Evolutionary conservation across 768 basidiomycete species (phyloP), one percentile per base, ranked within the genome.

Genomic region (Boletus barrowsii): DNA sequence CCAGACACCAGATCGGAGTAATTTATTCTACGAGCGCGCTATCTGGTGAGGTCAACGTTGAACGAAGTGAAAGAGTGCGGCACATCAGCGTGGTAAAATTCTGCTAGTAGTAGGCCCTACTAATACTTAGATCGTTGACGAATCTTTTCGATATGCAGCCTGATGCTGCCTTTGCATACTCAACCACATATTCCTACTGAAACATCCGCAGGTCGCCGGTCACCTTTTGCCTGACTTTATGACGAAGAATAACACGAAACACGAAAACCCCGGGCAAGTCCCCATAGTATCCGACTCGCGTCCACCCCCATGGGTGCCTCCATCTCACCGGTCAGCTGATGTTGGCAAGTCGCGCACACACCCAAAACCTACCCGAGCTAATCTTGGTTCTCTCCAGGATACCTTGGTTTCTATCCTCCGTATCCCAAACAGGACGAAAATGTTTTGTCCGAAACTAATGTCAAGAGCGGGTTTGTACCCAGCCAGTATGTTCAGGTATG

Each of bases 401-500:
- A 87, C 66, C 75, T 79, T 51, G 88, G 88, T 11, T 91, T 88
- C 61, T 77, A 84, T 65, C 91, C 91, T 42, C 88, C 91, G 7
- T 78, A 80, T 39, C 81, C 85, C 17, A 79, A 82, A 6, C 87
- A 90, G 65, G 84, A 87, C 51, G 90, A 93, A 66, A 90, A 91
- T 61, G 63, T 81, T 2, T 72, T 93, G 41, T 83, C 87, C 0
- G 80, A 83, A 41, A 57, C 64, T 1, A 86, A 83, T 59, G 77
- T 92, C 33, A 83, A 83, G 72, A 78, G 78, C 65, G 91, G 91
- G 1, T 84, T 86, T 56, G 64, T 71, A 13, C 71, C 86, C 24
- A 64, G 70, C 6, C 73, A 75, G 14, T 75, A 81, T 29, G 83
- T 91, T 41, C 73, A 79, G 33, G 90, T 90, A 63, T 59, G 18